Base-by-base conservation (phyloP, 2,329 filamentous ascomycete species). In the Zymoseptoria pseudotritici region DNA sequence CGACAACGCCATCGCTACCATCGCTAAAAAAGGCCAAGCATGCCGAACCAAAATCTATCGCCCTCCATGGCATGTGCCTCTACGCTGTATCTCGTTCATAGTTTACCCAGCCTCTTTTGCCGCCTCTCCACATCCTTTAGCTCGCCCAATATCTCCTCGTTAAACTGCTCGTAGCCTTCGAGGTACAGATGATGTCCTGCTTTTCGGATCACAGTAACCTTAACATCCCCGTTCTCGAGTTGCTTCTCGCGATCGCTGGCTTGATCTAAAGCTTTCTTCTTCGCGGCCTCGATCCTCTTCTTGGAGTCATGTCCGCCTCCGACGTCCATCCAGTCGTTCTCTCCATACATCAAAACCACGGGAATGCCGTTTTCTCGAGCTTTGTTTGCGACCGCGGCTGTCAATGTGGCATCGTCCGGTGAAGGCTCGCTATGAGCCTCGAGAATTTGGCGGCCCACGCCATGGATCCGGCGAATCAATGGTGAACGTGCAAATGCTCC, bases 291-390 rank as follows among this genome's bases (percentile, higher is more conserved):
- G 11, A 97, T 82, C 73, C 88, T 91, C 75, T 92, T 84, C 70
- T 89, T 84, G 0, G 92, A 86, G 0, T 89, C 91, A 53, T 86
- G 84, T 0, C 94, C 94, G 26, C 92, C 94, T 0, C 86, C 85
- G 8, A 94, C 86, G 66, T 99, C 94, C 94, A 99, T 99, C 94
- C 94, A 99, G 78, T 99, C 94, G 70, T 94, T 87, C 69, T 97
- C 92, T 64, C 94, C 94, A 72, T 99, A 99, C 89, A 97, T 92
- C 72, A 99, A 84, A 8, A 97, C 83, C 31, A 97, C 82, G 58
- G 83, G 81, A 67, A 90, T 83, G 70, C 79, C 82, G 56, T 86
- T 87, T 53, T 83, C 77, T 63, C 88, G 78, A 58, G 89, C 77
- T 65, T 83, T 80, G 63, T 82, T 83, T 57, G 77, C 74, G 52